A percentile compares a stretch with the other conserved stretches of the same genome.
phyloP scores from a whole-genome alignment of 139 green algal genomes.

The Chlorella sp. region DNA sequence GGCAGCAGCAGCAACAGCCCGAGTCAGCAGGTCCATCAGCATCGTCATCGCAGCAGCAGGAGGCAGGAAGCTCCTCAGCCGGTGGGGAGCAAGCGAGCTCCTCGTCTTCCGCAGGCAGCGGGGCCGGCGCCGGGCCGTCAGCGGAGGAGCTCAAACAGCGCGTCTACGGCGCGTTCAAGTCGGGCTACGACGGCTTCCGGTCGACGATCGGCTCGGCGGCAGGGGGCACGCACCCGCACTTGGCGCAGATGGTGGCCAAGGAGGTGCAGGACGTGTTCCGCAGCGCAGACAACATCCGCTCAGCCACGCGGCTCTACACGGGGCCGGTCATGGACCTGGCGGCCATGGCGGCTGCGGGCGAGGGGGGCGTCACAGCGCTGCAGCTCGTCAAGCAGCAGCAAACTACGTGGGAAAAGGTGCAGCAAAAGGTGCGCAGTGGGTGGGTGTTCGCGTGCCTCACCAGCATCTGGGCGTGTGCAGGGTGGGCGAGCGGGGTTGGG shows the following conservation, averaged over 20 bases:
- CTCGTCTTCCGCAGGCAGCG: neutral
- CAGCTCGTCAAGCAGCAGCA: constrained; percentile 32
- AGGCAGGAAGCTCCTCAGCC: neutral
- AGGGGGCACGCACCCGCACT: constrained; percentile 9
- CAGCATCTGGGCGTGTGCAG: too few relatives aligned
- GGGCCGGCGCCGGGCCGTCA: constrained; percentile 2
- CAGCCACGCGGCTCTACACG: constrained; percentile 21
- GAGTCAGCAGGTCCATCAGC: constrained; percentile 3
- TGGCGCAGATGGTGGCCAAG: constrained; percentile 10
- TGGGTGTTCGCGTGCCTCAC: too few relatives aligned
- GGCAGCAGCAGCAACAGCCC: constrained; percentile 8
- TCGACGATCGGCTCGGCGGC: constrained; percentile 1
- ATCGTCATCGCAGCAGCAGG: constrained; percentile 20
- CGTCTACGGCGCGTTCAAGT: constrained; percentile 28
- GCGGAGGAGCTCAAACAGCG: constrained; percentile 19
- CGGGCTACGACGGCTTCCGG: constrained; percentile 19
- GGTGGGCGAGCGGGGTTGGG: too few relatives aligned
- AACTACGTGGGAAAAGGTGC: constrained; percentile 27
- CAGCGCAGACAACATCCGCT: constrained; percentile 18
- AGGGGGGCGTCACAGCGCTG: constrained; percentile 12
- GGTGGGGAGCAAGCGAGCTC: neutral
- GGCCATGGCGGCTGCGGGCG: too few relatives aligned
- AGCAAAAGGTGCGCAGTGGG: constrained; percentile 36
- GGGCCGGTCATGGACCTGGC: constrained; percentile 8
- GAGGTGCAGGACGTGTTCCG: constrained; percentile 19